These are phyloP conservation scores for Puccinia horiana DNA, from an alignment of 1,284 basidiomycete genomes.

Conservation along the genomic window DNA sequence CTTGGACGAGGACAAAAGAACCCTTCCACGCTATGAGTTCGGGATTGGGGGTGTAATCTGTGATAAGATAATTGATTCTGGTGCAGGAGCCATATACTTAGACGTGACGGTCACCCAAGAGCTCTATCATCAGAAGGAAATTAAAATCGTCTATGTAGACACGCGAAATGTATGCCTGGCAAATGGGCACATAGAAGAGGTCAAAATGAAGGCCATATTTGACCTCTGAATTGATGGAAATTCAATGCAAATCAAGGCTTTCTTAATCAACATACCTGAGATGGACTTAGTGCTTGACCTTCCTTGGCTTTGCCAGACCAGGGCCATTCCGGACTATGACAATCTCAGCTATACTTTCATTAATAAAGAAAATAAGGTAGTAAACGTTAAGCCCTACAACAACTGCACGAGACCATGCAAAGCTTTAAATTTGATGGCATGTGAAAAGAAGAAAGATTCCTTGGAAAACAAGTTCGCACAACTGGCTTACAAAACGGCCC, in stretches of 20 bases:
- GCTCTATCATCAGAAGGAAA: background rate
- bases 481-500: background rate
- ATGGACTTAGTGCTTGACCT: background rate
- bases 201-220: background rate
- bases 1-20: background rate
- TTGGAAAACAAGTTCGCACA: background rate
- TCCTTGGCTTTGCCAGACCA: background rate
- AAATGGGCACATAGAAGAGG: background rate
- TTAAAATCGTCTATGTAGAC: background rate
- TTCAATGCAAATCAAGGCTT: background rate
- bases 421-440: background rate
- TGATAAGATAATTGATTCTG: constrained; percentile 20
- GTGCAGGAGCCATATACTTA: constrained; percentile 3
- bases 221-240: background rate
- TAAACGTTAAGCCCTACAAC: background rate
- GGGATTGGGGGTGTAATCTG: background rate
- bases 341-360: background rate
- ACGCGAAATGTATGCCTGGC: background rate
- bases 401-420: background rate
- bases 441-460: background rate
- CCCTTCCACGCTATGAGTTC: background rate
- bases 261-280: background rate
- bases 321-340: background rate
- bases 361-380: background rate
- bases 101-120: background rate